Evolutionary conservation across 2,329 filamentous ascomycete genomes (phyloP), one percentile per base, ranked within the genome.

Genomic region (Colletotrichum aenigma): DNA sequence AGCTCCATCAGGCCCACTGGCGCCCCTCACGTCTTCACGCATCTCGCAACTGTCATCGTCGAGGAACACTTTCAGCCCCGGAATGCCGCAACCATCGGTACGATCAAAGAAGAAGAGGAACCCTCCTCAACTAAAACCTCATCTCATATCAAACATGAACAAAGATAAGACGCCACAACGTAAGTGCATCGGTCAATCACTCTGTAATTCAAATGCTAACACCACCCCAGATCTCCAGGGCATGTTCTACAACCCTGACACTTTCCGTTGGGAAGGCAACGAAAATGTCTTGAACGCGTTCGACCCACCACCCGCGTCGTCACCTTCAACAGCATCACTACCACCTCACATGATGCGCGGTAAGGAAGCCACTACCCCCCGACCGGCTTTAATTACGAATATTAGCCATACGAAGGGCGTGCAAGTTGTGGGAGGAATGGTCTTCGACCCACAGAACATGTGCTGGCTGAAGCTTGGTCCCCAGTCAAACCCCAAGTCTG

Each of bases 381-480:
- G 93, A 76, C 89, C 95, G 12, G 96, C 96, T 7, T 90, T 99
- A 21, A 99, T 99, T 80, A 96, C 96, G 64, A 97, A 98, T 78
- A 95, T 98, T 78, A 94, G 94, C 70, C 90, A 93, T 6, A 93
- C 93, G 76, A 95, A 96, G 81, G 96, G 95, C 77, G 94, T 98
- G 16, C 96, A 98, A 85, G 94, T 98, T 43, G 96, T 98, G 74
- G 95, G 96, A n/a, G 95, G 96, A 79, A 99, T 99, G 97, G 94
- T 98, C 12, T 99, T 98, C 83, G 97, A 99, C 82, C 97, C 97
- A 5, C 93, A 95, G 77, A 95, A 95, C 80, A 98, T 99, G 96
- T 97, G 96, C 83, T 99, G 97, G 97, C 90, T 98, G 72, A 98
- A 98, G 84, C 88, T 97, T 77, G 88, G 89, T 62, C 84, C 87